Base-by-base conservation (phyloP, 1,284 basidiomycete species). In the Garcileccinum viscosum region DNA sequence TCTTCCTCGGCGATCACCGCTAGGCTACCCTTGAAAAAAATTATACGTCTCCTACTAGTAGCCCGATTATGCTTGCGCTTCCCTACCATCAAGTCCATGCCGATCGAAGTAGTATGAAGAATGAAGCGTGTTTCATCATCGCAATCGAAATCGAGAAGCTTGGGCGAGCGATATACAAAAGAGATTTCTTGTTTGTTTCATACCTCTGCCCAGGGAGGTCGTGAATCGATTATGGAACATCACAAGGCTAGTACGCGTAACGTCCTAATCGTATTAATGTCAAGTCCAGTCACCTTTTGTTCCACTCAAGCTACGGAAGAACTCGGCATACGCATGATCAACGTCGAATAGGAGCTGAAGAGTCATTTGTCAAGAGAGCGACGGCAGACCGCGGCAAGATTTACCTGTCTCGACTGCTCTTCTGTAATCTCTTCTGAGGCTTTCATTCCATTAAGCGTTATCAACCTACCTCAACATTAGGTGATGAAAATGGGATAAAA, bases 391-490 rank as follows among this genome's bases (percentile, higher is more conserved):
- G 56, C 56, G 42, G 59, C 63, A 12, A 17, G 32, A 58, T 86
- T 65, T 68, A 94, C 95, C 87, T 98, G 96, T 68, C 98, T 86
- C 2, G 95, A 93, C 78, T 99, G 96, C 73, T 99, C 97, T 69
- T 99, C 97, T 1, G 94, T 93, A 64, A 99, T 93, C 82, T 98
- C 96, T 76, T 99, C 97, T 35, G 95, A 96, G 7, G 96, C 98
- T 78, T 96, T 95, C 95, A 99, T 98, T 2, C 92, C 93, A 75
- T 99, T 99, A 53, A 99, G 87, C 6, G 94, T 95, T 76, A 99
- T 99, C 53, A 99, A 86, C 96, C 96, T 97, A 9, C 7, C 50
- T 58, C 40, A 6, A 42, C 19, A 27, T 69, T 32, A 68, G 5
- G 33, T n/a, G 1, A 61, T 5, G 35, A 44, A 15, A 67, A 30